A percentile compares a stretch with the other conserved stretches of the same genome.
phyloP scores from a whole-genome alignment of 2,329 filamentous ascomycete species.

The Aspergillus pseudonomiae region DNA sequence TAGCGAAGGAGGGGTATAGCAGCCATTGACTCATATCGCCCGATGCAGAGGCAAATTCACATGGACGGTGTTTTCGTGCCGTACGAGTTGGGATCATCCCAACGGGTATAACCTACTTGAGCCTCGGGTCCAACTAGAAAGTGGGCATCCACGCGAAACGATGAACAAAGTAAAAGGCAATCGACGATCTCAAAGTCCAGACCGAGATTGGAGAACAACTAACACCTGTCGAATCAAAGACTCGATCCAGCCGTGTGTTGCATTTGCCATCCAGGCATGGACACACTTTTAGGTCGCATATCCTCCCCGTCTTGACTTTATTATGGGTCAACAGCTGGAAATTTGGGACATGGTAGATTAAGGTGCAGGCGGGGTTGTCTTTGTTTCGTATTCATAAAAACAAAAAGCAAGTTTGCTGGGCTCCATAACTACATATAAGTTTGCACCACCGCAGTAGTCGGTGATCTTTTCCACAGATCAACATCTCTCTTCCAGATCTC shows the following conservation, averaged over 20 bases:
- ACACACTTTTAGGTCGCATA: background rate
- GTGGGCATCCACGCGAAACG: background rate
- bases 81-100: background rate
- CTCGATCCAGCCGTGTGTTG: background rate
- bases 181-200: constrained; percentile 2
- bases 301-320: background rate
- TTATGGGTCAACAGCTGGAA: background rate
- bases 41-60: background rate
- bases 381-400: background rate
- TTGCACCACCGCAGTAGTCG: constrained; percentile 11
- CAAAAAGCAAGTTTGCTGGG: background rate
- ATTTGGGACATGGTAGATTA: background rate
- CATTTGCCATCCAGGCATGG: background rate
- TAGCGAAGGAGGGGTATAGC: background rate
- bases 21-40: background rate
- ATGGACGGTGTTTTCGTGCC: background rate
- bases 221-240: constrained; percentile 9
- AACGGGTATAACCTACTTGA: background rate
- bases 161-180: background rate
- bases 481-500: background rate
- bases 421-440: constrained; percentile 9
- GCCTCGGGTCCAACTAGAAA: background rate
- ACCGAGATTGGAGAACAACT: background rate
- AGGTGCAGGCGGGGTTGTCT: background rate
- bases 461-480: background rate